Evolutionary conservation across 1,284 basidiomycete genomes (phyloP).

Genomic region (Stereum hirsutum): DNA sequence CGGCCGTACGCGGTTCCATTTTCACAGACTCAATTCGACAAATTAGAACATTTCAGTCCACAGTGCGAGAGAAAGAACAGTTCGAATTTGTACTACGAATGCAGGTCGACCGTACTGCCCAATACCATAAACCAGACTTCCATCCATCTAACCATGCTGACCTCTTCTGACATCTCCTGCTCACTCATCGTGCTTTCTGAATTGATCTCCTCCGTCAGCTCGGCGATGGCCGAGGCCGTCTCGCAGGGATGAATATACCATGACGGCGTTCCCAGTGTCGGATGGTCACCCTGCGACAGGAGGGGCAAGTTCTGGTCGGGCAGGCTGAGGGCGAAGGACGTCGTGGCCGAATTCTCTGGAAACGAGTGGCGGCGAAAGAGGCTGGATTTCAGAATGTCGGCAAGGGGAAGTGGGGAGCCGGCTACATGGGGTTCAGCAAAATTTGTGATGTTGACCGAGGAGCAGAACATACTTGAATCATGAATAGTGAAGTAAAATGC

Average conservation of each 20-base stretch:
- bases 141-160: slow-evolving; percentile 38
- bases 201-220: slow-evolving; percentile 47
- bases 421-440: slow-evolving; percentile 28
- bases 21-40: too few relatives aligned
- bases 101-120: slow-evolving; percentile 47
- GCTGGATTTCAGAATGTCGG: slow-evolving; percentile 43
- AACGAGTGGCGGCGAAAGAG: slow-evolving; percentile 46
- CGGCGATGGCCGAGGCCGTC: slow-evolving; percentile 51
- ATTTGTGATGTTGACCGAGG: slow-evolving; percentile 1
- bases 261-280: slow-evolving; percentile 55
- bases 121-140: slow-evolving; percentile 71
- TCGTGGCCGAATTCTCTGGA: slow-evolving; percentile 25
- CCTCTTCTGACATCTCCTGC: slow-evolving; percentile 6
- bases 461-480: slow-evolving; percentile 44
- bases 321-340: slow-evolving; percentile 43
- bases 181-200: too few relatives aligned
- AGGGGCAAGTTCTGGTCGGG: slow-evolving; percentile 54
- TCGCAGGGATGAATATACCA: slow-evolving; percentile 85
- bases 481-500: slow-evolving; percentile 71
- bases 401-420: slow-evolving; percentile 51
- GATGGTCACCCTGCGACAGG: slow-evolving; percentile 79
- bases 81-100: slow-evolving; percentile 8
- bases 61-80: not conserved
- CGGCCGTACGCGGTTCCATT: not conserved
- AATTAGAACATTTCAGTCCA: too few relatives aligned